phyloP scores from a whole-genome alignment of 345 rosid genomes.

The Salix dunnii region DNA sequence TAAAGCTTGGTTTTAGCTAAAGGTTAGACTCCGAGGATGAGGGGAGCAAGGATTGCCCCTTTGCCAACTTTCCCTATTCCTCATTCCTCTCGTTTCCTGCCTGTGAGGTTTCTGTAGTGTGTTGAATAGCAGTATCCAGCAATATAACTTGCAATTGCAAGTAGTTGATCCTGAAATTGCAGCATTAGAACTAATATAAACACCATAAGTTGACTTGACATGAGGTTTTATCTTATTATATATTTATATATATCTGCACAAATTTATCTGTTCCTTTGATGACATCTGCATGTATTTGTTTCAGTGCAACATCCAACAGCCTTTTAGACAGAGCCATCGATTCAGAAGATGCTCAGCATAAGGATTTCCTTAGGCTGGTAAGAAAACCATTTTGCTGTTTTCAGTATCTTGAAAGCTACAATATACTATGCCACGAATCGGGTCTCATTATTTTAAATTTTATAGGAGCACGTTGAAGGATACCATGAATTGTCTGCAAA shows the following conservation, averaged over 20 bases:
- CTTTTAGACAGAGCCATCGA: constrained; percentile 95
- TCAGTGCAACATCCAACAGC: constrained; percentile 94
- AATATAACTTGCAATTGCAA: neutral
- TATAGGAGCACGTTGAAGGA: constrained; percentile 94
- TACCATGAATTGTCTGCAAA: constrained; percentile 96
- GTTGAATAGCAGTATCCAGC: neutral
- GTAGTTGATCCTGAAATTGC: neutral
- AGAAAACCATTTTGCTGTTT: constrained; percentile 8
- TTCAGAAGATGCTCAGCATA: constrained; percentile 90
- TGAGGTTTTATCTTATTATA: neutral
- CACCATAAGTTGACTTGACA: neutral
- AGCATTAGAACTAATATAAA: neutral
- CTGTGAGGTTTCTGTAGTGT: neutral
- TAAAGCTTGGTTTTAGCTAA: neutral
- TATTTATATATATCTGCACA: neutral
- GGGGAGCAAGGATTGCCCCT: neutral
- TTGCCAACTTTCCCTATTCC: neutral
- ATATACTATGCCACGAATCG: neutral
- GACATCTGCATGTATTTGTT: constrained; percentile 14
- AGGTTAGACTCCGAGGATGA: neutral
- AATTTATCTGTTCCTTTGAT: neutral
- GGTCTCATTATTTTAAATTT: constrained; percentile 11
- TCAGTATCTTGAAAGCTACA: neutral
- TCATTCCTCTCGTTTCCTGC: neutral
- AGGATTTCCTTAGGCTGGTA: constrained; percentile 96